These are phyloP conservation scores for Polygonum maritimum DNA, from an alignment of 148 eudicot genomes.

Conservation along the genomic window DNA sequence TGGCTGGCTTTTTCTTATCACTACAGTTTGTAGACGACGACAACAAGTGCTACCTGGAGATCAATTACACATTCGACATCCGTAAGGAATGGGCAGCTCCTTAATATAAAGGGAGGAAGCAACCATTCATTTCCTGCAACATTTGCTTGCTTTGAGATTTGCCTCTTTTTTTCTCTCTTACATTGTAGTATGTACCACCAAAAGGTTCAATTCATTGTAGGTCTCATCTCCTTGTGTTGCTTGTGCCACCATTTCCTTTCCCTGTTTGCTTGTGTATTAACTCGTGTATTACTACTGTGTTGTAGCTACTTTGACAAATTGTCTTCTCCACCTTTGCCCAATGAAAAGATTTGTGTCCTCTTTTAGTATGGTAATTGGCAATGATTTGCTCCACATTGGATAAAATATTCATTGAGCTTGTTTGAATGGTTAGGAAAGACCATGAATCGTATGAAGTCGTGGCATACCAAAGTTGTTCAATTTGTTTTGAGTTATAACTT, in stretches of 20 bases:
- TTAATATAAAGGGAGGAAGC: neutral
- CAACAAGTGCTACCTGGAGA: conserved; percentile 56
- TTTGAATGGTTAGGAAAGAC: too few relatives aligned
- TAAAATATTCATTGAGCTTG: neutral
- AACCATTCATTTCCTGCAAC: conserved; percentile 6
- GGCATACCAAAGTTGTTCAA: too few relatives aligned
- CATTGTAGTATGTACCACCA: conserved; percentile 1
- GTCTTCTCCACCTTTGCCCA: neutral
- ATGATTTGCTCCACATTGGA: neutral
- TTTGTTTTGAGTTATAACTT: too few relatives aligned
- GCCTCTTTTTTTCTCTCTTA: neutral
- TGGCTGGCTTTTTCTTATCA: neutral
- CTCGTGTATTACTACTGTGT: neutral
- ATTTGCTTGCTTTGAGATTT: neutral
- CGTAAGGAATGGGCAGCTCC: conserved; percentile 41
- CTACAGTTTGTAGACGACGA: conserved; percentile 61
- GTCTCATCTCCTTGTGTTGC: neutral
- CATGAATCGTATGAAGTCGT: too few relatives aligned
- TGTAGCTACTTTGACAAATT: neutral
- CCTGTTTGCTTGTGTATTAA: conserved; percentile 7
- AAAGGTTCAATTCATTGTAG: conserved; percentile 9
- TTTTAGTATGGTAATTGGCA: neutral
- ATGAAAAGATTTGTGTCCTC: neutral
- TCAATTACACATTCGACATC: conserved; percentile 51
- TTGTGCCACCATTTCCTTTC: neutral